Base-by-base conservation (phyloP, 805 yeast genomes). In the Metschnikowia arizonensis region DNA sequence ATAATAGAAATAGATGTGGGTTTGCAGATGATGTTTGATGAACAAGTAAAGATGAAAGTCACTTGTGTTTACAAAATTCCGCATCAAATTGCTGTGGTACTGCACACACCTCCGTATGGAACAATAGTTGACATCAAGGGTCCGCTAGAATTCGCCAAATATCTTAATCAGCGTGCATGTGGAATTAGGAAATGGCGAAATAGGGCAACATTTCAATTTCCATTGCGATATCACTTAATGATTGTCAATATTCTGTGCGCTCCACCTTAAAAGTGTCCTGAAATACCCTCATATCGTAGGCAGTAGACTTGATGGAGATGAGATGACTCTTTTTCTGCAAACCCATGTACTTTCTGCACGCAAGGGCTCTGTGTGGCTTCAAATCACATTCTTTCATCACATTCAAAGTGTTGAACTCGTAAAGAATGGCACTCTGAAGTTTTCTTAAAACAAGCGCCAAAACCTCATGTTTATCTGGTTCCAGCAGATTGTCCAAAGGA, bases 351-450 rank as follows among this genome's bases (percentile, higher is more conserved):
- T 33, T 26, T 9, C 33, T 31, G 38, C 52, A 50, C 31, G 29
- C 44, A 11, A 11, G 15, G 12, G 44, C 35, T 15, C 52, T 35
- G 35, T 44, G 39, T 6, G 14, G 6, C 17, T 17, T 29, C 18
- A 26, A 6, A n/a, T 48, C 52, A 33, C 57, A 53, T 33, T 55
- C 58, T 26, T 47, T 49, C 58, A 55, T 53, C 35, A 55, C 44
- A 33, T 52, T 53, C 34, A 57, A 44, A 3, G 58, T 53, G 42
- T 56, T 59, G 49, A 45, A 59, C 34, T 57, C 62, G 33, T 47
- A 32, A 15, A 52, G 41, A 18, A 54, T 51, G 15, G 46, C 53
- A 1, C 12, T 34, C 14, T 54, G 55, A n/a, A 59, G 42, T 32
- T 50, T 54, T 17, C 24, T 33, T 12, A 58, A 42, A 10, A 48